Conservation (phyloP, 805 yeast species). For the Wickerhamomyces sydowiorum region DNA sequence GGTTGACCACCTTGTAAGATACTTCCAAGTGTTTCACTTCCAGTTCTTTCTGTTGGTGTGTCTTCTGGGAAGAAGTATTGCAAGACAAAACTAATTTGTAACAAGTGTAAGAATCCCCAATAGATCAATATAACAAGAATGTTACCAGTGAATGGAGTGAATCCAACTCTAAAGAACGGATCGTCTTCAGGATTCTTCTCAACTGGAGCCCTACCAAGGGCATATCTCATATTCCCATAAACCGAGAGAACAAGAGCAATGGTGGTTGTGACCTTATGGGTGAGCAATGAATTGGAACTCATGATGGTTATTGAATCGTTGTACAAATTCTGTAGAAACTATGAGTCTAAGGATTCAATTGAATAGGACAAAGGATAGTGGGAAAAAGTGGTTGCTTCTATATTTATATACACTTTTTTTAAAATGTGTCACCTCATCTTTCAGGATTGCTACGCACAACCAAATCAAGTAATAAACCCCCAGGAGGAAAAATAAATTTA, state of each 20-base stretch:
- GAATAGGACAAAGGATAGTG: too few species aligned
- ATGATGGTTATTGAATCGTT: background rate
- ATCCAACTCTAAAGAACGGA: constrained; percentile 42
- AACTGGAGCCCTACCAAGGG: constrained; percentile 48
- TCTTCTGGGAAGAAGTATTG: constrained; percentile 36
- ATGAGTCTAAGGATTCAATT: too few species aligned
- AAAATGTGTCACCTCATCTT: background rate
- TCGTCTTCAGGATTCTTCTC: constrained; percentile 33
- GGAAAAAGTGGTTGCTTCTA: too few species aligned
- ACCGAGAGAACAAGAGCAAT: constrained; percentile 50
- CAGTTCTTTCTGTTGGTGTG: constrained; percentile 6
- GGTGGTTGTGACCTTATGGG: constrained; percentile 41
- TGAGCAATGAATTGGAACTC: constrained; percentile 3
- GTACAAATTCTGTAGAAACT: too few species aligned
- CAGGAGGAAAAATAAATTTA: background rate
- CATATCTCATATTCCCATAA: constrained; percentile 49
- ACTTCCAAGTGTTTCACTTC: constrained; percentile 8
- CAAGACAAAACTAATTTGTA: constrained; percentile 46
- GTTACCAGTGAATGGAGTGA: constrained; percentile 69
- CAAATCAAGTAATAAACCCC: background rate
- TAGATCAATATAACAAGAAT: constrained; percentile 42
- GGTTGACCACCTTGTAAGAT: constrained; percentile 9
- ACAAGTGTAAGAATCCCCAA: constrained; percentile 50
- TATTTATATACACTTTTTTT: too few species aligned
- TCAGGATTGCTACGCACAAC: background rate